Percentiles rank a stretch among this genome's conserved stretches.
These are phyloP conservation scores for Fusarium newnesense DNA, from an alignment of 2,329 filamentous ascomycete species.

Conservation along the genomic window DNA sequence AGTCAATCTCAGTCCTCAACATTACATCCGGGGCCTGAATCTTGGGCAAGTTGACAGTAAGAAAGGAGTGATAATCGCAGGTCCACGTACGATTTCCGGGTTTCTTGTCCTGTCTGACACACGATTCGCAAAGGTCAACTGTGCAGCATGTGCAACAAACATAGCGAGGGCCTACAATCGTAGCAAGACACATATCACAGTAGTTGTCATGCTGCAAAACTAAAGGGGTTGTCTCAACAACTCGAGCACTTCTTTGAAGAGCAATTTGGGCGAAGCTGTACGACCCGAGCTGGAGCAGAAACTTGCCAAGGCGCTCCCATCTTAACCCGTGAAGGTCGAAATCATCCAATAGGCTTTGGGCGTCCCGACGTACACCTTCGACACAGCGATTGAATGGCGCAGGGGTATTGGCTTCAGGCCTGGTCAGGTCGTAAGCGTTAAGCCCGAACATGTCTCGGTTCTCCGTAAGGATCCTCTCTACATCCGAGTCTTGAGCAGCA, in stretches of 20 bases:
- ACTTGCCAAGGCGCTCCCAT: constrained; percentile 26
- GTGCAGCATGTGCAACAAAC: constrained; percentile 18
- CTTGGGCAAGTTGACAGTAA: background rate
- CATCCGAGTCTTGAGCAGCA: constrained; percentile 4
- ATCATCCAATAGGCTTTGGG: constrained; percentile 16
- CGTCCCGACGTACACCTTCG: constrained; percentile 6
- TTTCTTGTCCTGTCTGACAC: background rate
- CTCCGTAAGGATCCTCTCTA: constrained; percentile 9
- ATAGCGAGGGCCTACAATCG: background rate
- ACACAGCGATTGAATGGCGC: constrained; percentile 5
- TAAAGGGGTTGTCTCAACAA: constrained; percentile 6
- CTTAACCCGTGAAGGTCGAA: background rate
- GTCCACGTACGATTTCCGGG: constrained; percentile 20
- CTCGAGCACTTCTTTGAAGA: constrained; percentile 17
- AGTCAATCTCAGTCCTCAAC: background rate
- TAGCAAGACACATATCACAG: constrained; percentile 23
- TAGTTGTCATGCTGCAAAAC: constrained; percentile 12
- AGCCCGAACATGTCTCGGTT: constrained; percentile 28
- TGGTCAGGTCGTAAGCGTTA: constrained; percentile 10
- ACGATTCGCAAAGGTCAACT: constrained; percentile 17
- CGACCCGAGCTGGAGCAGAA: constrained; percentile 15
- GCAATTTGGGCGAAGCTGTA: constrained; percentile 25
- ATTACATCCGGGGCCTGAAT: background rate
- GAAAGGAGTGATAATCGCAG: constrained; percentile 20
- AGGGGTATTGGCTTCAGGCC: background rate